Base-by-base conservation (phyloP, 306 rosid genomes). In the Medicago lupulina region DNA sequence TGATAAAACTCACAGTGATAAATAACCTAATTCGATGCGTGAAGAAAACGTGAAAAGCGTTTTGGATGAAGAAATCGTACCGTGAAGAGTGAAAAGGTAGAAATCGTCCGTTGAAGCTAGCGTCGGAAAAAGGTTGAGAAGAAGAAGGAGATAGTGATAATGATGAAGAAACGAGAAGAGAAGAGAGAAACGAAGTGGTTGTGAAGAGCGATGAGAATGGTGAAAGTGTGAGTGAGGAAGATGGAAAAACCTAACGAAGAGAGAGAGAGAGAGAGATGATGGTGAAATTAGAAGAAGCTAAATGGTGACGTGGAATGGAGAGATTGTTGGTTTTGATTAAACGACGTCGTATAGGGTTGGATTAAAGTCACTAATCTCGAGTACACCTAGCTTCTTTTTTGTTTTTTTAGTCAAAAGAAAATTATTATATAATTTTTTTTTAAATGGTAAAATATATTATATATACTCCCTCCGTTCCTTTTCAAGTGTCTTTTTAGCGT, bases 271-370 rank as follows among this genome's bases (percentile, higher is more conserved):
- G 36, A 7, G 15, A 7, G 68, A 53, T 12, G 49, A 51, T 0
- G 23, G 75, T 28, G 31, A 80, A 67, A 73, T 66, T 73, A 67
- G 70, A 80, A 73, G 63, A 21, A 73, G 69, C 53, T 25, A 59
- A 41, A 40, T 55, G 49, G 73, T 54, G 76, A 67, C 71, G 64
- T 57, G 75, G 79, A 80, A 61, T 57, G 28, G 31, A 67, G 49
- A 57, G 75, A 58, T 67, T 67, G 19, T 80, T 57, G 23, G n/a
- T 51, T 60, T 68, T 11, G 76, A 4, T 34, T 1, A 74, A 74
- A 80, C 79, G 83, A 40, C 47, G 43, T 61, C 25, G 46, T 51
- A 31, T 61, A 23, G 15, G 7, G 16, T 14, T 14, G 11, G 8
- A 4, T 61, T 61, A 7, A 31, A 31, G 44, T 31, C 6, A n/a